Conservation (phyloP, 805 yeast species). For the Yarrowia hollandica region DNA sequence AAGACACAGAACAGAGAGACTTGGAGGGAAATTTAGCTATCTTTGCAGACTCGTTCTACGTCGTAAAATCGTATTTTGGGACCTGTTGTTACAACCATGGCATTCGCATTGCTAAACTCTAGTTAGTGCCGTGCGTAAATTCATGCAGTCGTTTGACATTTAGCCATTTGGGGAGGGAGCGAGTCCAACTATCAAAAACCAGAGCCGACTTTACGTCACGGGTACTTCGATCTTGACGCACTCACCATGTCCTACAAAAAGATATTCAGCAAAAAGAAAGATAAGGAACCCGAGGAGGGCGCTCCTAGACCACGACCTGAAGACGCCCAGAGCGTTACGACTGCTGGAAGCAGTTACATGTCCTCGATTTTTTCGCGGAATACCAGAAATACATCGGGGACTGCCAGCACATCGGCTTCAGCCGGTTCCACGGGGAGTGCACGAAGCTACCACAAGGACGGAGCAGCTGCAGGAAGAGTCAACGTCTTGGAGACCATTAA, state of each 20-base stretch:
- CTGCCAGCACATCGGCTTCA: neutral
- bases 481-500: slow-evolving; percentile 18
- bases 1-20: too few relatives aligned
- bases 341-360: slow-evolving; percentile 23
- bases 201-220: slow-evolving; percentile 1
- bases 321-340: slow-evolving; percentile 15
- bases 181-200: neutral
- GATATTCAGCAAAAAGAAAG: slow-evolving; percentile 24
- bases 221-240: neutral
- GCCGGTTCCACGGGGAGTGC: slow-evolving; percentile 22
- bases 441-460: slow-evolving; percentile 8
- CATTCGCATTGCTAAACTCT: slow-evolving; percentile 18
- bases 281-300: slow-evolving; percentile 23
- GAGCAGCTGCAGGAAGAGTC: slow-evolving; percentile 15
- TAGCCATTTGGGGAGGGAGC: slow-evolving; percentile 1
- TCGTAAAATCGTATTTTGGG: neutral
- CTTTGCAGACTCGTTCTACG: neutral
- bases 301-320: slow-evolving; percentile 3
- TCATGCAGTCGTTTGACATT: slow-evolving; percentile 13
- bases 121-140: slow-evolving; percentile 28
- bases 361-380: slow-evolving; percentile 21
- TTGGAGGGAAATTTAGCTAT: too few relatives aligned
- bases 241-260: slow-evolving; percentile 23
- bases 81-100: neutral
- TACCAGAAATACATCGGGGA: slow-evolving; percentile 17